A percentile compares a stretch with the other conserved stretches of the same genome.
These are phyloP conservation scores for Marasmius oreades DNA, from an alignment of 1,284 basidiomycete genomes.

Conservation along the genomic window DNA sequence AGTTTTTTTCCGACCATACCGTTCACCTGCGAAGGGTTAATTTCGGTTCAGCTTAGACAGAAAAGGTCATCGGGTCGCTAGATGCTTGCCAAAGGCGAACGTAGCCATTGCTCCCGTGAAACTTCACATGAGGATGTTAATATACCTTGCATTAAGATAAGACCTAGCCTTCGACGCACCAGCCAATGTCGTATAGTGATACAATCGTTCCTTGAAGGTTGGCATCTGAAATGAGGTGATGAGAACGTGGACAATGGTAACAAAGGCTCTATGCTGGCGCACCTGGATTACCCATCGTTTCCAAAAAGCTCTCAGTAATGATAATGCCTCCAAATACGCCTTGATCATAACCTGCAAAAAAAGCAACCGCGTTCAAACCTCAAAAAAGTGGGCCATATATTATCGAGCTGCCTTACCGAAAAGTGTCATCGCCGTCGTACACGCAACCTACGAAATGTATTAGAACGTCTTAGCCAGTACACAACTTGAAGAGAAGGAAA, in stretches of 20 bases:
- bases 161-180: slow-evolving; percentile 24
- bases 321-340: slow-evolving; percentile 49
- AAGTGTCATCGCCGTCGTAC: slow-evolving; percentile 44
- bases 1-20: slow-evolving; percentile 45
- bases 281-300: slow-evolving; percentile 42
- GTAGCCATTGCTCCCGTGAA: slow-evolving; percentile 42
- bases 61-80: not conserved
- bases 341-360: slow-evolving; percentile 40
- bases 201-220: slow-evolving; percentile 43
- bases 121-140: not conserved
- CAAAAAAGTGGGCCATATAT: slow-evolving; percentile 10
- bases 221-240: slow-evolving; percentile 38
- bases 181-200: slow-evolving; percentile 44
- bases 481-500: not conserved
- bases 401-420: slow-evolving; percentile 27
- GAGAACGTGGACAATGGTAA: slow-evolving; percentile 28
- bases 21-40: slow-evolving; percentile 33
- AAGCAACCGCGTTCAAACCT: not conserved
- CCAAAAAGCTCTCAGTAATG: slow-evolving; percentile 38
- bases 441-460: slow-evolving; percentile 30
- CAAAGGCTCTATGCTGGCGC: slow-evolving; percentile 10
- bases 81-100: slow-evolving; percentile 34
- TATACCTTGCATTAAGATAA: not conserved
- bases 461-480: not conserved
- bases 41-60: not conserved